Evolutionary conservation across 2,329 filamentous ascomycete species (phyloP), one percentile per base, ranked within the genome.

Genomic region (Metarhizium humberi): DNA sequence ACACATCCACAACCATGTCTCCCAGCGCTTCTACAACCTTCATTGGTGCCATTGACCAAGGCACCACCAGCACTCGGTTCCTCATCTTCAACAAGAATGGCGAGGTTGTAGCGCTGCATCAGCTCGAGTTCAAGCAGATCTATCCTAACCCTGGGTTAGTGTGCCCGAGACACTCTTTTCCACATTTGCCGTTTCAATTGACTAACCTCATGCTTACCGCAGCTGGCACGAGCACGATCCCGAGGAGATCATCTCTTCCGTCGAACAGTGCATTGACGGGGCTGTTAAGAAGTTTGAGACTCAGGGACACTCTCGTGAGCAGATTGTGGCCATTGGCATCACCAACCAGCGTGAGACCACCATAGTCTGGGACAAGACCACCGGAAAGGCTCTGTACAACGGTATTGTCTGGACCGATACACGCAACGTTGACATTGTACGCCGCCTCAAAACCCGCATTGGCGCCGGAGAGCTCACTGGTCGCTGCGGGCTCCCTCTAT

Each of bases 141-240:
- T 89, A 90, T 69, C 86, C 87, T 45, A 78, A 88, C 56, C 81
- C 88, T 63, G 88, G 88, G 86, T 90, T 72, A 48, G 53, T 18
- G 2, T 6, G 2, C 10, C 20, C 20, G 3, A 74, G 78, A 53
- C 32, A 42, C 32, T 13, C 32, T 18, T 51, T 40, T 38, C 29
- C 29, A 52, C 40, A 16, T 13, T 10, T 11, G 16, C 18, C 25
- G 36, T 3, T 29, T 14, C 7, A 47, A 4, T 3, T 25, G 36
- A 30, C 20, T 55, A 43, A 55, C 51, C 48, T 11, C 55, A 36
- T 67, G 11, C 32, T n/a, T n/a, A 8, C 8, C 13, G 25, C 36
- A 91, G 88, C 67, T 92, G 88, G 88, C 87, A 92, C 70, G 89
- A 94, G 71, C 88, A 92, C 69, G 87, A 92, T 63, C 88, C 88